Percentiles rank a stretch among this genome's conserved stretches.
Evolutionary conservation across 768 basidiomycete genomes (phyloP).

Genomic region (Leccinum sublutescens): DNA sequence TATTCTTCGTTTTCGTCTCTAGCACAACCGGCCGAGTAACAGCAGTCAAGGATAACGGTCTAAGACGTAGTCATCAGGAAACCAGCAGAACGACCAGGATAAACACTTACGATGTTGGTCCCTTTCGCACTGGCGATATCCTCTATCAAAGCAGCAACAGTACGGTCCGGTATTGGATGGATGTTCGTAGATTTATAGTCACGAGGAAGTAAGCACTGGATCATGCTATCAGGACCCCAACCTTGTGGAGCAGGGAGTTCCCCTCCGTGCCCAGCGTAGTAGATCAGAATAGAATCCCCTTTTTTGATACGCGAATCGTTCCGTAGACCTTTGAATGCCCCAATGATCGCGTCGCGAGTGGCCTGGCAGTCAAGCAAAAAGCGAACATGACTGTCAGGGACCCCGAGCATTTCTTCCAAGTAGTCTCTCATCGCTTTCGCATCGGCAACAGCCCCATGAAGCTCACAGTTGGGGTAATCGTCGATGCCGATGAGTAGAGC

Average conservation of each 20-base stretch:
- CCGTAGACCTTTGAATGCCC: conserved; percentile 22
- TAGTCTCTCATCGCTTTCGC: conserved; percentile 39
- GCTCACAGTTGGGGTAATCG: conserved; percentile 31
- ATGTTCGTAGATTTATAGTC: conserved; percentile 26
- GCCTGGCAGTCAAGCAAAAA: conserved; percentile 40
- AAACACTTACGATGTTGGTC: conserved; percentile 41
- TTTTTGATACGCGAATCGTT: conserved; percentile 25
- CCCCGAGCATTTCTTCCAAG: conserved; percentile 29
- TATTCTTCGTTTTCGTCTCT: conserved; percentile 18
- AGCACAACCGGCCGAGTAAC: conserved; percentile 40
- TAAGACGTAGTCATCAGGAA: conserved; percentile 13
- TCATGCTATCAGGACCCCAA: conserved; percentile 25
- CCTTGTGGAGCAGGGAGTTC: conserved; percentile 30
- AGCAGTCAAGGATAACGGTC: conserved; percentile 49
- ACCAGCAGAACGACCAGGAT: background rate
- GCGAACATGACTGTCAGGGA: conserved; percentile 35
- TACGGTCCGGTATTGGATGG: conserved; percentile 44
- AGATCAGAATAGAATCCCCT: conserved; percentile 40
- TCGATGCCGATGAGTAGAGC: conserved; percentile 47
- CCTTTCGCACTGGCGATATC: conserved; percentile 39
- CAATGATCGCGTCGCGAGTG: conserved; percentile 36
- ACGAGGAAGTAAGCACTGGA: conserved; percentile 33
- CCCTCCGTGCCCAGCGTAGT: conserved; percentile 47
- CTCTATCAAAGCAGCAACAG: conserved; percentile 37
- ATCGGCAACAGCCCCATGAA: conserved; percentile 39